Evolutionary conservation across 257 asterid species (phyloP).

Genomic region (Scutellaria baicalensis): DNA sequence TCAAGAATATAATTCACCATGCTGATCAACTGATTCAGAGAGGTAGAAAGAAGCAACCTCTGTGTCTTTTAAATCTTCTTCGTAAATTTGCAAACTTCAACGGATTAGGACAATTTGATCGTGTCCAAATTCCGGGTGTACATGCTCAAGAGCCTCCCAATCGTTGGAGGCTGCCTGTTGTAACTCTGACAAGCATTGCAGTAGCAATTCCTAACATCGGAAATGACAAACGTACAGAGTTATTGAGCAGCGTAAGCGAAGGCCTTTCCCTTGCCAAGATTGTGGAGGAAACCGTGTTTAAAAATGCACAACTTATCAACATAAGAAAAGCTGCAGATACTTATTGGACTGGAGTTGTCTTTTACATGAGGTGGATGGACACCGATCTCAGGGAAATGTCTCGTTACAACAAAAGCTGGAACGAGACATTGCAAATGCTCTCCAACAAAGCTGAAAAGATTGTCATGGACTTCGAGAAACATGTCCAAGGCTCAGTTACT

Average conservation of each 20-base stretch:
- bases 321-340: constrained; percentile 24
- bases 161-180: constrained; percentile 27
- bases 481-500: neutral
- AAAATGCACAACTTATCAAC: neutral
- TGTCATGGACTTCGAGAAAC: neutral
- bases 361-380: constrained; percentile 13
- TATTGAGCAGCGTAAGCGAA: constrained; percentile 19
- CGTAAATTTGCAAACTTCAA: neutral
- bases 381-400: neutral
- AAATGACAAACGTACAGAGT: neutral
- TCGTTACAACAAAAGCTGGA: neutral
- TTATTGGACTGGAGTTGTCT: constrained; percentile 15
- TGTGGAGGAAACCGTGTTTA: neutral
- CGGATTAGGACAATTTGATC: constrained; percentile 15
- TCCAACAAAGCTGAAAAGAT: neutral
- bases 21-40: neutral
- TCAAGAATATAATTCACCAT: neutral
- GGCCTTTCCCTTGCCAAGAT: constrained; percentile 14
- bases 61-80: neutral
- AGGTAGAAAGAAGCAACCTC: constrained; percentile 15
- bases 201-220: neutral
- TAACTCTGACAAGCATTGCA: constrained; percentile 30
- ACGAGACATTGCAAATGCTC: neutral
- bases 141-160: constrained; percentile 16
- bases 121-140: neutral